These are phyloP conservation scores for Sistotremastrum niveocremeum DNA, from an alignment of 768 basidiomycete genomes.

Conservation along the genomic window DNA sequence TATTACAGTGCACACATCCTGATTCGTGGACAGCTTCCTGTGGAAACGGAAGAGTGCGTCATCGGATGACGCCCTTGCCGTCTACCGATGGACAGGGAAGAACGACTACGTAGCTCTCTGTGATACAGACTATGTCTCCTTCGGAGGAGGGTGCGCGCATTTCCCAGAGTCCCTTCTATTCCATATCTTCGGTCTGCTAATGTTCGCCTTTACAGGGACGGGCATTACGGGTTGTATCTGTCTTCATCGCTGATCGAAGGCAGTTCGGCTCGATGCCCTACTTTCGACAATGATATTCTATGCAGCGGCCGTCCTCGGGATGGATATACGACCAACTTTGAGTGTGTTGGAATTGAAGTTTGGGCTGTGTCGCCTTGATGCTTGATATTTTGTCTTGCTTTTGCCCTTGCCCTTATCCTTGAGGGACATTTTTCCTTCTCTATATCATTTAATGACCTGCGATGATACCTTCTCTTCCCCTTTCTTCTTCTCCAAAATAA, in stretches of 20 bases:
- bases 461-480: too few relatives aligned
- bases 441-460: too few relatives aligned
- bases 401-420: too few relatives aligned
- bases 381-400: too few relatives aligned
- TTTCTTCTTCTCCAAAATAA: too few relatives aligned
- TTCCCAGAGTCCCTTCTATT: background rate
- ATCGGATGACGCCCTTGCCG: slow-evolving; percentile 31
- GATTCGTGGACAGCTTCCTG: slow-evolving; percentile 41
- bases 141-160: slow-evolving; percentile 76
- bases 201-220: slow-evolving; percentile 40
- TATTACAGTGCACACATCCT: background rate
- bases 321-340: slow-evolving; percentile 53
- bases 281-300: slow-evolving; percentile 77
- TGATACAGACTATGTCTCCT: slow-evolving; percentile 66
- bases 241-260: slow-evolving; percentile 73
- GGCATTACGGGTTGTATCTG: slow-evolving; percentile 79
- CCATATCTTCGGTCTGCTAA: slow-evolving; percentile 3
- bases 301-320: slow-evolving; percentile 34
- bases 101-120: slow-evolving; percentile 88
- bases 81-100: slow-evolving; percentile 75
- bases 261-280: slow-evolving; percentile 71
- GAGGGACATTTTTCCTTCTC: too few relatives aligned
- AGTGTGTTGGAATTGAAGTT: slow-evolving; percentile 85
- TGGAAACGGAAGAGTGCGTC: slow-evolving; percentile 41
- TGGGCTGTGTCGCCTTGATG: slow-evolving; percentile 47